Conservation (phyloP, 371 early-diverging fungal species). For the Basidiobolus heterosporus region DNA sequence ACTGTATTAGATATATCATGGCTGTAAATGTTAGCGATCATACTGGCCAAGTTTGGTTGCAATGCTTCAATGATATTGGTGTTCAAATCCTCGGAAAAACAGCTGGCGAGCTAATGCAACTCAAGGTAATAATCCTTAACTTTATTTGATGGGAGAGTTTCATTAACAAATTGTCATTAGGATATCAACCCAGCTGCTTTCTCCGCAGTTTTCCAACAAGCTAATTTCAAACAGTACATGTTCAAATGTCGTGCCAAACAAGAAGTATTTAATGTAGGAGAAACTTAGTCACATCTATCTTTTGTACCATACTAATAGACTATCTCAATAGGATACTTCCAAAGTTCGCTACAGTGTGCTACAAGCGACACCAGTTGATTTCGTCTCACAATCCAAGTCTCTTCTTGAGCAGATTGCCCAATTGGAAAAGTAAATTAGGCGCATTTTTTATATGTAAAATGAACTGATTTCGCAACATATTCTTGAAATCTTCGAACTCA, state of each 20-base stretch:
- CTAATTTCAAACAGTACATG: constrained; percentile 44
- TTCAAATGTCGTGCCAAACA: constrained; percentile 64
- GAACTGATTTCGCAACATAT: too few relatives aligned
- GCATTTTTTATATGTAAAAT: too few relatives aligned
- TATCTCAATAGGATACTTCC: constrained; percentile 27
- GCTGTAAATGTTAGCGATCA: constrained; percentile 54
- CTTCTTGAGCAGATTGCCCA: constrained; percentile 22
- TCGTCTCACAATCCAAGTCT: constrained; percentile 30
- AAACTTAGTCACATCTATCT: constrained; percentile 1
- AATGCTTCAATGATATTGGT: constrained; percentile 75
- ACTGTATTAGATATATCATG: constrained; percentile 50
- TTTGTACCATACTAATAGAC: background rate
- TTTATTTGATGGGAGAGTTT: background rate
- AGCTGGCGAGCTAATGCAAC: constrained; percentile 47
- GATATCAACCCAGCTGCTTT: constrained; percentile 20
- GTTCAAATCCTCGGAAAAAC: constrained; percentile 38
- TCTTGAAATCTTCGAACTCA: too few relatives aligned
- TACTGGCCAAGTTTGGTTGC: constrained; percentile 65
- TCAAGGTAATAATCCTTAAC: too few relatives aligned
- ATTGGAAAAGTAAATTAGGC: too few relatives aligned
- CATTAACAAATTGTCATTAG: constrained; percentile 2
- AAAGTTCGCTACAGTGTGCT: constrained; percentile 32
- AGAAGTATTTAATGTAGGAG: constrained; percentile 63
- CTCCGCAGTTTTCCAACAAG: constrained; percentile 22
- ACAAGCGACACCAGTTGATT: constrained; percentile 33